Evolutionary conservation across 192 early-diverging fungal species (phyloP), one percentile per base, ranked within the genome.

Genomic region (Funneliformis mosseae): DNA sequence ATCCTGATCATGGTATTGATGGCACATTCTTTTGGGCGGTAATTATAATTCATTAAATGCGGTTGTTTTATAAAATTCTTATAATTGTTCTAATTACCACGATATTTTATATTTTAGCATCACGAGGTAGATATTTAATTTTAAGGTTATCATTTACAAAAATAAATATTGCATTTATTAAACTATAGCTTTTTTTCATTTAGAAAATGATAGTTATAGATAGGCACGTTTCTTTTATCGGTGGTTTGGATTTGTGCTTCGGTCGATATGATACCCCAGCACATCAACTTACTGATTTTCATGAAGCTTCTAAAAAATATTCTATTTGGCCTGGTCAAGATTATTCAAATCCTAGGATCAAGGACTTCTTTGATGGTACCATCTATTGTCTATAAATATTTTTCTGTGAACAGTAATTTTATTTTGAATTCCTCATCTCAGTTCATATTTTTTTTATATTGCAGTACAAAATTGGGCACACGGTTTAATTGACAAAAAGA

Each of bases 11-110:
- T 80, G 78, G 83, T 73, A 85, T 94, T 42, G 91, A 89, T 48
- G 93, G 92, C 38, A 95, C 94, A 6, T 90, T 93, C 83, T 95
- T 95, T 88, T 97, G 96, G 96, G 95, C 96, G 77, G 77, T 78
- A 78, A 78, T 8, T 48, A 63, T 69, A 41, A 33, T 33, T 33
- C 3, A 33, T 33, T 33, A 33, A 33, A 33, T 3, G 33, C 33
- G 33, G 3, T 33, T 41, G 25, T 75, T 75, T 5, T n/a, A 59
- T 59, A 33, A 38, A 4, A 33, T 16, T 73, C 7, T 42, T 73
- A 43, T 11, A 0, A 39, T 23, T 76, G 18, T 75, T 38, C 33
- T 48, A 67, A 27, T 18, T 23, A 38, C 4, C 25, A 14, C 11
- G 6, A 68, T 33, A 33, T 25, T 62, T 8, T 21, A 28, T 39